Percentiles rank a stretch among this genome's conserved stretches.
Evolutionary conservation across 2,329 filamentous ascomycete genomes (phyloP).

Genomic region (Exophiala alcalophila): DNA sequence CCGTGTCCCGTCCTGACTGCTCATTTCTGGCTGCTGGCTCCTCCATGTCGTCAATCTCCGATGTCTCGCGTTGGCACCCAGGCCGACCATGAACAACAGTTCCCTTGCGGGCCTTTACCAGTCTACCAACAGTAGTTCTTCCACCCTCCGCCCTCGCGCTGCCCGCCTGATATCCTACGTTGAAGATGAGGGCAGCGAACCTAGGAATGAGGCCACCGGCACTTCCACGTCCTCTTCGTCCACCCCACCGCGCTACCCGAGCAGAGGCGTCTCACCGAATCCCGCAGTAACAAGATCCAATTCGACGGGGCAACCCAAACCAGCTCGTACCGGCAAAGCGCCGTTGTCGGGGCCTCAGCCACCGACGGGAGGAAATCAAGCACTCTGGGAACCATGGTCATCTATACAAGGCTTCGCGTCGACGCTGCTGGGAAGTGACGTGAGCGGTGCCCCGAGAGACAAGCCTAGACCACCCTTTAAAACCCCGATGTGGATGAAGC

Average conservation of each 20-base stretch:
- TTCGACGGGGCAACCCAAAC: slow-evolving; percentile 14
- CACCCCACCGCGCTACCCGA: slow-evolving; percentile 35
- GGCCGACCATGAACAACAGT: slow-evolving; percentile 30
- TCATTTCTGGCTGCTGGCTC: not conserved
- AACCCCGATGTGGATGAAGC: slow-evolving; percentile 26
- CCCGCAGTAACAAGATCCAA: slow-evolving; percentile 28
- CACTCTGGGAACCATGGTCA: slow-evolving; percentile 47
- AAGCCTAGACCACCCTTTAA: slow-evolving; percentile 26
- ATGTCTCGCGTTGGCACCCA: slow-evolving; percentile 23
- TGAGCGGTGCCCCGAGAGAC: slow-evolving; percentile 31
- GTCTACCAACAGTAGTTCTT: slow-evolving; percentile 30
- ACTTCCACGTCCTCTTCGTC: slow-evolving; percentile 33
- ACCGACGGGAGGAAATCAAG: slow-evolving; percentile 10
- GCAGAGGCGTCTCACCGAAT: slow-evolving; percentile 43
- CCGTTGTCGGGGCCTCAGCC: slow-evolving; percentile 5
- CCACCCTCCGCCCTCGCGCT: slow-evolving; percentile 44
- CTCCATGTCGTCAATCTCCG: slow-evolving; percentile 23
- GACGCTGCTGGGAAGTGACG: slow-evolving; percentile 45
- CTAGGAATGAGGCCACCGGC: slow-evolving; percentile 29
- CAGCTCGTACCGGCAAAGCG: slow-evolving; percentile 11
- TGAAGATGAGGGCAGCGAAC: slow-evolving; percentile 35
- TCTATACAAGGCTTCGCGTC: slow-evolving; percentile 50
- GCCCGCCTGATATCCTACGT: slow-evolving; percentile 43
- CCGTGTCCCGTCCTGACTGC: too few relatives aligned
- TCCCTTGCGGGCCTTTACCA: slow-evolving; percentile 23